Evolutionary conservation across 163 green algal genomes (phyloP).

Genomic region (Botryococcus braunii): DNA sequence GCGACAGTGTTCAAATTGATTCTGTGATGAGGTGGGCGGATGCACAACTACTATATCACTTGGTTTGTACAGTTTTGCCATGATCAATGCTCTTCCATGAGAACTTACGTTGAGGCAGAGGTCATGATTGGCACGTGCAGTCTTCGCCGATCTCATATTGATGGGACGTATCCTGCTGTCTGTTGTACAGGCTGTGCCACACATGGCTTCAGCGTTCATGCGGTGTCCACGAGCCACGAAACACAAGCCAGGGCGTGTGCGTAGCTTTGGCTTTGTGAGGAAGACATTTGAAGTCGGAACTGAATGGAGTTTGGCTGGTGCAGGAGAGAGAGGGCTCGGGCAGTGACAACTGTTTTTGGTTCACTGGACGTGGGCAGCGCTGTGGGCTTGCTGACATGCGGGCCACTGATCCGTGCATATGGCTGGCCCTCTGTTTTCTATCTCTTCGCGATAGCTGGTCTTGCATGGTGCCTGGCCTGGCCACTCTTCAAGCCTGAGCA

Average conservation of each 20-base stretch:
- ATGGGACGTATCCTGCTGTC: neutral
- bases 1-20: too few species aligned
- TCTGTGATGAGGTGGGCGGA: too few species aligned
- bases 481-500: constrained; percentile 60
- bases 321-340: constrained; percentile 64
- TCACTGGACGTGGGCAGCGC: constrained; percentile 84
- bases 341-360: constrained; percentile 86
- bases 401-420: constrained; percentile 78
- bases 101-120: too few species aligned
- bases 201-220: neutral
- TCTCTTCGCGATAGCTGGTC: constrained; percentile 82
- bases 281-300: too few species aligned
- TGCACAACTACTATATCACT: too few species aligned
- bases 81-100: too few species aligned
- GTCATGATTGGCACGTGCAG: neutral
- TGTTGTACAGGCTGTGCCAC: neutral
- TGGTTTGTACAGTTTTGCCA: too few species aligned
- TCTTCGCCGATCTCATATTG: neutral
- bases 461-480: constrained; percentile 70
- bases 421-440: constrained; percentile 98
- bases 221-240: too few species aligned
- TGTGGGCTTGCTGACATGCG: constrained; percentile 79
- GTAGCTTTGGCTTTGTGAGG: too few species aligned
- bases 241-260: too few species aligned
- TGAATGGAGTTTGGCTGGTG: too few species aligned